These are phyloP conservation scores for Punctularia strigosozonata DNA, from an alignment of 768 basidiomycete species.

Conservation along the genomic window DNA sequence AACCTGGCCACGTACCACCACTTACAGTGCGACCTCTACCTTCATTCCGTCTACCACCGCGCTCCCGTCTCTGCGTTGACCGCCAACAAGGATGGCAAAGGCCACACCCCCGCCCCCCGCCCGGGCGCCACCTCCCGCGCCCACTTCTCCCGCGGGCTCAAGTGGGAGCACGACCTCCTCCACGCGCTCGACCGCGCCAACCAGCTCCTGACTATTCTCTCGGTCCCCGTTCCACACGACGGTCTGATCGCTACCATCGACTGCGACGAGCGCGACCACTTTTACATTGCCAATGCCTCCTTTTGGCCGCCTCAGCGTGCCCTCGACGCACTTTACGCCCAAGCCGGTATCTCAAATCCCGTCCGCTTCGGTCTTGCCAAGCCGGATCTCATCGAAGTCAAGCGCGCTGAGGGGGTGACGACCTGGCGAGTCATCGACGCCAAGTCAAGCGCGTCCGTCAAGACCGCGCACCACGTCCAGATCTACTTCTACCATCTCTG, in stretches of 20 bases:
- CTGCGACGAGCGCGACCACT: slow-evolving; percentile 30
- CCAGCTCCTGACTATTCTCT: slow-evolving; percentile 29
- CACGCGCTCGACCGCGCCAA: slow-evolving; percentile 28
- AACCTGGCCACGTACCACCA: slow-evolving; percentile 35
- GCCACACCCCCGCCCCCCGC: too few relatives aligned
- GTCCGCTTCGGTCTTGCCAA: slow-evolving; percentile 34
- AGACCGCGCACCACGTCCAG: slow-evolving; percentile 41
- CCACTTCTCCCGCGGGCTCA: slow-evolving; percentile 29
- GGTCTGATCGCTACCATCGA: slow-evolving; percentile 29
- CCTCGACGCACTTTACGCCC: slow-evolving; percentile 22
- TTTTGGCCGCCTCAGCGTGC: slow-evolving; percentile 29
- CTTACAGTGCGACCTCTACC: slow-evolving; percentile 32
- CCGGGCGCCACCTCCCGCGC: slow-evolving; percentile 23
- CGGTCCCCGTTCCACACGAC: slow-evolving; percentile 20
- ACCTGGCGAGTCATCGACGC: slow-evolving; percentile 39
- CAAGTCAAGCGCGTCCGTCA: slow-evolving; percentile 34
- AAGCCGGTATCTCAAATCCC: slow-evolving; percentile 18
- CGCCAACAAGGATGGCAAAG: too few relatives aligned
- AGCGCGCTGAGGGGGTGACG: slow-evolving; percentile 18
- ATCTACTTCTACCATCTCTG: slow-evolving; percentile 41
- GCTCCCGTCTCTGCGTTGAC: slow-evolving; percentile 5
- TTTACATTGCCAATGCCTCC: slow-evolving; percentile 31
- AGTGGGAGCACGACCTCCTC: slow-evolving; percentile 33
- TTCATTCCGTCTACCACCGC: slow-evolving; percentile 30
- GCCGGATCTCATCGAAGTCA: slow-evolving; percentile 37